A percentile compares a stretch with the other conserved stretches of the same genome.
These are phyloP conservation scores for Ophiostoma pallidulum DNA, from an alignment of 2,329 filamentous ascomycete genomes.

Conservation along the genomic window DNA sequence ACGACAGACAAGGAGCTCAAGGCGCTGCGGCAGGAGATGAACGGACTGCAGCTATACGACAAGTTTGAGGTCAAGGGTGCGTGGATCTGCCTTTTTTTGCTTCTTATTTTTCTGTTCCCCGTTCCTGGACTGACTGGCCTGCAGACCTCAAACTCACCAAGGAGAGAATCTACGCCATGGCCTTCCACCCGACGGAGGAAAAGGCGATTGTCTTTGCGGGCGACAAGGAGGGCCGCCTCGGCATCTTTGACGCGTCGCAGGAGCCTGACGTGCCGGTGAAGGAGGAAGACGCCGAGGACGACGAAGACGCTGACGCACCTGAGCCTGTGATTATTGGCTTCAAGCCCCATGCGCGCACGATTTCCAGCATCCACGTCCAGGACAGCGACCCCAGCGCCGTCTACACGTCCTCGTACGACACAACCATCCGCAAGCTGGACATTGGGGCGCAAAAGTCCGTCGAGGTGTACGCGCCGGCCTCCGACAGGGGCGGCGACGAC, in stretches of 20 bases:
- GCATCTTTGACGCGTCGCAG: slow-evolving; percentile 83
- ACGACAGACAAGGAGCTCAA: slow-evolving; percentile 70
- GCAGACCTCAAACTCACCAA: slow-evolving; percentile 84
- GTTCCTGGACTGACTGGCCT: not conserved
- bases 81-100: too few relatives aligned
- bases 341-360: slow-evolving; percentile 83
- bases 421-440: slow-evolving; percentile 79
- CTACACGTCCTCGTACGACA: slow-evolving; percentile 86
- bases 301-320: slow-evolving; percentile 58
- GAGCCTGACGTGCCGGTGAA: slow-evolving; percentile 33
- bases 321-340: slow-evolving; percentile 80
- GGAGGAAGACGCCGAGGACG: slow-evolving; percentile 49
- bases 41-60: slow-evolving; percentile 67
- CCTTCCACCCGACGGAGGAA: slow-evolving; percentile 76
- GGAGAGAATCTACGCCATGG: slow-evolving; percentile 75
- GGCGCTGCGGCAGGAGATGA: slow-evolving; percentile 66
- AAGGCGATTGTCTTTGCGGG: slow-evolving; percentile 89
- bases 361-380: slow-evolving; percentile 73
- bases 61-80: slow-evolving; percentile 70
- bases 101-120: too few relatives aligned
- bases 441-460: slow-evolving; percentile 68
- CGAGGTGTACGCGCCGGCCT: slow-evolving; percentile 69
- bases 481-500: slow-evolving; percentile 31
- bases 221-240: slow-evolving; percentile 85
- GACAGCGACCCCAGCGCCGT: slow-evolving; percentile 63